Evolutionary conservation across 805 yeast species (phyloP).

Genomic region (Candida nonsorbophila): DNA sequence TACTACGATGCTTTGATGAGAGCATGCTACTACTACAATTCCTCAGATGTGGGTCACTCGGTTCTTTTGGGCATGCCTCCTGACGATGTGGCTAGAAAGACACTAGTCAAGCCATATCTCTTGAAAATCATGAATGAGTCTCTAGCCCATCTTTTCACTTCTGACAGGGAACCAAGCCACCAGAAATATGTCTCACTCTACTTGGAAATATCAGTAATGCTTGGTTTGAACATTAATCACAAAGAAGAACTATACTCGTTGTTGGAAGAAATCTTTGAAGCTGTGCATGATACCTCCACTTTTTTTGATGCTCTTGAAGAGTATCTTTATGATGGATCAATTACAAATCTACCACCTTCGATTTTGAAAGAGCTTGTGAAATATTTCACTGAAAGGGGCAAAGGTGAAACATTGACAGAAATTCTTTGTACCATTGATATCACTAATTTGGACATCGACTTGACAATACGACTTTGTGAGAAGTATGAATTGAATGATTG

Average conservation of each 20-base stretch:
- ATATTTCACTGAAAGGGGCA: slow-evolving; percentile 33
- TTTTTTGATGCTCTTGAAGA: slow-evolving; percentile 53
- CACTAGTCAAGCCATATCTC: slow-evolving; percentile 48
- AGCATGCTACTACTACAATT: slow-evolving; percentile 47
- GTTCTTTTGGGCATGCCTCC: slow-evolving; percentile 55
- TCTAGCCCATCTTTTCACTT: slow-evolving; percentile 36
- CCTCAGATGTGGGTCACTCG: slow-evolving; percentile 41
- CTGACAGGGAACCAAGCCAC: slow-evolving; percentile 2
- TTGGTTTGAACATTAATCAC: too few relatives aligned
- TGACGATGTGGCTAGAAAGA: slow-evolving; percentile 37
- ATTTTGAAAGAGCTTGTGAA: slow-evolving; percentile 60
- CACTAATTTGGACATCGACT: slow-evolving; percentile 67
- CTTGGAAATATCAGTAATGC: too few relatives aligned
- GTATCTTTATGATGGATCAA: slow-evolving; percentile 42
- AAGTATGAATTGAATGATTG: slow-evolving; percentile 56
- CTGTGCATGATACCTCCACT: slow-evolving; percentile 23
- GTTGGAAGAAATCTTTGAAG: too few relatives aligned
- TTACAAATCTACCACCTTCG: slow-evolving; percentile 53
- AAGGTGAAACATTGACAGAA: slow-evolving; percentile 54
- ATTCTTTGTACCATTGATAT: slow-evolving; percentile 67
- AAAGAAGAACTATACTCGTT: too few relatives aligned
- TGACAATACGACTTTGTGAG: slow-evolving; percentile 60
- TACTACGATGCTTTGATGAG: slow-evolving; percentile 53
- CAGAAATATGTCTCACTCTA: too few relatives aligned
- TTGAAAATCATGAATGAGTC: slow-evolving; percentile 53